A percentile compares a stretch with the other conserved stretches of the same genome.
These are phyloP conservation scores for Kuraishia hungarica DNA, from an alignment of 805 yeast species.

Conservation along the genomic window DNA sequence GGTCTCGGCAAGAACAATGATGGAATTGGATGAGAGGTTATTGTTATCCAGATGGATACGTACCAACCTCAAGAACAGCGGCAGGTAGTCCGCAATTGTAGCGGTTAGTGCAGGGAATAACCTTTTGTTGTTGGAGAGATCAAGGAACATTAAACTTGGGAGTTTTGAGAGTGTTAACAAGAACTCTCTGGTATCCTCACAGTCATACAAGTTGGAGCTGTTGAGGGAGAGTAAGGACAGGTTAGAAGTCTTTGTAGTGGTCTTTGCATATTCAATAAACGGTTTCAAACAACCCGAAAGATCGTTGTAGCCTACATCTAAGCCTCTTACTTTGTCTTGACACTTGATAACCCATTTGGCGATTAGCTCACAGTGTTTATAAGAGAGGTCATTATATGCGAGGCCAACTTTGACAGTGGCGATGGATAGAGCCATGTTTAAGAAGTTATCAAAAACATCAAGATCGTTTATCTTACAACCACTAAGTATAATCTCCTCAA, in stretches of 20 bases:
- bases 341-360: conserved; percentile 46
- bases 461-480: conserved; percentile 62
- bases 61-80: conserved; percentile 53
- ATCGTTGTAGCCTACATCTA: conserved; percentile 83
- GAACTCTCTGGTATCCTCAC: conserved; percentile 39
- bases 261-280: conserved; percentile 24
- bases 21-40: conserved; percentile 43
- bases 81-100: conserved; percentile 54
- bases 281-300: conserved; percentile 31
- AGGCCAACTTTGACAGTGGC: conserved; percentile 62
- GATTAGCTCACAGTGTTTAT: conserved; percentile 48
- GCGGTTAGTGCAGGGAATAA: conserved; percentile 57
- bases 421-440: conserved; percentile 45
- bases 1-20: conserved; percentile 55
- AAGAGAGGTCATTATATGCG: conserved; percentile 61
- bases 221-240: conserved; percentile 52
- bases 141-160: conserved; percentile 61
- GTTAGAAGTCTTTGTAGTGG: conserved; percentile 11
- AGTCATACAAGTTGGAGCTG: conserved; percentile 48
- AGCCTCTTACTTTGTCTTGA: conserved; percentile 42
- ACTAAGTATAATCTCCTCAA: conserved; percentile 71
- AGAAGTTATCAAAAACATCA: conserved; percentile 42
- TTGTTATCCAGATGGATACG: conserved; percentile 70
- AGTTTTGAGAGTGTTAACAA: conserved; percentile 42
- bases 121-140: conserved; percentile 60